Conservation (phyloP, 352 stramenopile genomes). For the Globisporangium megalacanthum region DNA sequence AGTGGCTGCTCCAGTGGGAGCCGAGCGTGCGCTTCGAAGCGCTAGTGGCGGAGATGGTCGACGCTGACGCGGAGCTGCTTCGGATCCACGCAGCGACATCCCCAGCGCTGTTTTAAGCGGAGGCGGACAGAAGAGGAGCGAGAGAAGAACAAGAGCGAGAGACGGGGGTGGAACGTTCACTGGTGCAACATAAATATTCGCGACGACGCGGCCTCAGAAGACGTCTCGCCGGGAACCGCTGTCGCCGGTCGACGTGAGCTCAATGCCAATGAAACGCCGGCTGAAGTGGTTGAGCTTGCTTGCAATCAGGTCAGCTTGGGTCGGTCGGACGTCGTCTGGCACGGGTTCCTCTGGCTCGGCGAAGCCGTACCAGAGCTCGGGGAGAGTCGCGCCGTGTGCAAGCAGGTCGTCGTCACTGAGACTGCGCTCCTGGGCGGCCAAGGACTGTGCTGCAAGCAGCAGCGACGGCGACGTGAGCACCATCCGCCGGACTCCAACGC, state of each 20-base stretch:
- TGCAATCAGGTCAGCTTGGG: conserved; percentile 32
- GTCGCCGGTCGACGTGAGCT: conserved; percentile 29
- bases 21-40: conserved; percentile 89
- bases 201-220: conserved; percentile 30
- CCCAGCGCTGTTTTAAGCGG: conserved; percentile 4
- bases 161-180: neutral
- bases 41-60: conserved; percentile 97
- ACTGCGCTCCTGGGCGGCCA: conserved; percentile 31
- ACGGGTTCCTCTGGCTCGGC: conserved; percentile 27
- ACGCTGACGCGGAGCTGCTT: conserved; percentile 56
- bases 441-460: conserved; percentile 35
- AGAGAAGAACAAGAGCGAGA: neutral
- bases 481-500: conserved; percentile 45
- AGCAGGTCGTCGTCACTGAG: conserved; percentile 43
- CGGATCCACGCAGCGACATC: conserved; percentile 6
- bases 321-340: conserved; percentile 15
- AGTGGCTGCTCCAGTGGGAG: conserved; percentile 88
- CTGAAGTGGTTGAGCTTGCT: conserved; percentile 55
- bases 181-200: conserved; percentile 9
- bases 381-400: conserved; percentile 38
- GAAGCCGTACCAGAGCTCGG: conserved; percentile 58
- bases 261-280: conserved; percentile 53
- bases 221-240: conserved; percentile 39
- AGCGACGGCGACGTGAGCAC: conserved; percentile 50
- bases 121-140: neutral